Percentiles rank a stretch among this genome's conserved stretches.
Conservation (phyloP, 805 yeast species). For the Wilhelminamyces savonicus region DNA sequence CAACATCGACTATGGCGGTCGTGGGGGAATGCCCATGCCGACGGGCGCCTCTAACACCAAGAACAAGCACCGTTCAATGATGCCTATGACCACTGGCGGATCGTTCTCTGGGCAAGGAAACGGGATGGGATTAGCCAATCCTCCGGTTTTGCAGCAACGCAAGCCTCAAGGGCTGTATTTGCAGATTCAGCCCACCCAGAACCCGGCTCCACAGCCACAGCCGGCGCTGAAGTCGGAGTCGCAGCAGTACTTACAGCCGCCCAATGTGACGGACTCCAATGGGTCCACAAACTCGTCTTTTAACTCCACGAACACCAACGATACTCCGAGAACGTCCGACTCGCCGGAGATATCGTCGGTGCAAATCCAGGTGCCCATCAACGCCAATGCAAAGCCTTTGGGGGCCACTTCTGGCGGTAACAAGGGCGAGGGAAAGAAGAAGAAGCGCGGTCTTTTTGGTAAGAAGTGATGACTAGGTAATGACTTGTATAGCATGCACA, state of each 20-base stretch:
- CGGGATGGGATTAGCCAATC: not conserved
- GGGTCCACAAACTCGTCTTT: slow-evolving; percentile 15
- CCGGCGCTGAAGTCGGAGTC: too few relatives aligned
- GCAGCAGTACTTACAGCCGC: slow-evolving; percentile 13
- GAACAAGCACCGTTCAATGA: slow-evolving; percentile 8
- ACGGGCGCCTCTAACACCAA: slow-evolving; percentile 1
- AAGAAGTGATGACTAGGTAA: slow-evolving; percentile 5
- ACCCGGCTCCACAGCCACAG: slow-evolving; percentile 10
- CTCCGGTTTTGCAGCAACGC: not conserved
- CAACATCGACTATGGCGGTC: slow-evolving; percentile 36
- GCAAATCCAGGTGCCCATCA: slow-evolving; percentile 12
- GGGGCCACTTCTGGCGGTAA: slow-evolving; percentile 17
- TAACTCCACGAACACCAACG: slow-evolving; percentile 16
- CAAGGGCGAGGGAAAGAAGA: slow-evolving; percentile 16
- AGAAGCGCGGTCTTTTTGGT: slow-evolving; percentile 24
- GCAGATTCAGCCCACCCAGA: slow-evolving; percentile 4
- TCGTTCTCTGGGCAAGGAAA: too few relatives aligned
- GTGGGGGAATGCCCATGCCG: slow-evolving; percentile 43
- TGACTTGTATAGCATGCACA: too few relatives aligned
- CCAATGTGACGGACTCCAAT: slow-evolving; percentile 8
- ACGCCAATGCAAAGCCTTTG: slow-evolving; percentile 19
- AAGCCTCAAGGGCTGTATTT: slow-evolving; percentile 1
- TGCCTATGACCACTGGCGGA: not conserved
- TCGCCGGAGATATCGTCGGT: slow-evolving; percentile 10
- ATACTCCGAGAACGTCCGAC: slow-evolving; percentile 17